phyloP scores from a whole-genome alignment of 257 asterid species.

The Solanum tacnaense region DNA sequence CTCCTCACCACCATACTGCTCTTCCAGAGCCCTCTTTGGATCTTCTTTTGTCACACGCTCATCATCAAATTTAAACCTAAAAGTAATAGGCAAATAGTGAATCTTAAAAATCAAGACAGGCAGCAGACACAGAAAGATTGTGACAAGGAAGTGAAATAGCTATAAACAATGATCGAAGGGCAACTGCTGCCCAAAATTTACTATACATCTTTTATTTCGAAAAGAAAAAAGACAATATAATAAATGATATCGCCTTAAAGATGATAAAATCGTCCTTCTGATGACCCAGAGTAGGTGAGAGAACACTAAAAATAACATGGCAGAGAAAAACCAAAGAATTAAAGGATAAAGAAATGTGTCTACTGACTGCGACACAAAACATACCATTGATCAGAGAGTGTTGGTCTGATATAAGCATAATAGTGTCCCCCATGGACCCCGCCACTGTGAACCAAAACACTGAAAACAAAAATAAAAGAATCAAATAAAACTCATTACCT shows the following conservation, averaged over 20 bases:
- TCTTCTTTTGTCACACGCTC: conserved; percentile 44
- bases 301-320: background rate
- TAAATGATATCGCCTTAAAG: background rate
- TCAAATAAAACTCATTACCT: background rate
- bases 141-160: background rate
- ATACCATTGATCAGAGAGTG: conserved; percentile 28
- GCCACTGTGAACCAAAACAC: conserved; percentile 28
- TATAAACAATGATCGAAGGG: background rate
- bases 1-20: conserved; percentile 48
- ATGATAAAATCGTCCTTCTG: background rate
- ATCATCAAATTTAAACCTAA: conserved; percentile 44
- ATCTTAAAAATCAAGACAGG: background rate
- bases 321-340: background rate
- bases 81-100: background rate
- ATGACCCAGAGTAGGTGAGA: background rate
- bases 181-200: background rate
- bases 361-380: background rate
- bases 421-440: conserved; percentile 38
- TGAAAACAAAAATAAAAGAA: background rate
- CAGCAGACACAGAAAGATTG: background rate
- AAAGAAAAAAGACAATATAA: background rate
- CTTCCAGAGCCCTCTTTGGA: conserved; percentile 36
- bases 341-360: background rate
- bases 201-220: background rate
- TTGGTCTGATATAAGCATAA: conserved; percentile 36